phyloP scores from a whole-genome alignment of 1,139 yeast genomes.

The Kodamaea plutei region DNA sequence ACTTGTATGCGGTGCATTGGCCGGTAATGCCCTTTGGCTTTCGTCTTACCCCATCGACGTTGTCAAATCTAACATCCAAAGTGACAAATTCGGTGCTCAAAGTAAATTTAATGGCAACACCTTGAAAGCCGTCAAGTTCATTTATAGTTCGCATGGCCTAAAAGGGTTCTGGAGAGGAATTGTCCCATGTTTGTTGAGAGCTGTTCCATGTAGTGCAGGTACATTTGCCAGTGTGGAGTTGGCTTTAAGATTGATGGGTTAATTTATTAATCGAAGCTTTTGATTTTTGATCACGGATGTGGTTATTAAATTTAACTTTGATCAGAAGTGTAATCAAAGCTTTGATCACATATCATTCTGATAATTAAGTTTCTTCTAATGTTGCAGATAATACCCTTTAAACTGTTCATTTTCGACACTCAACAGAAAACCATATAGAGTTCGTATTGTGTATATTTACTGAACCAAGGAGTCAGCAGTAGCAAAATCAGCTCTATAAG shows the following conservation, averaged over 20 bases:
- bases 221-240: conserved; percentile 76
- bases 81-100: conserved; percentile 51
- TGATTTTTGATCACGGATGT: too few species aligned
- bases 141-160: conserved; percentile 44
- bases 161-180: conserved; percentile 71
- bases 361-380: too few species aligned
- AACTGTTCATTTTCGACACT: too few species aligned
- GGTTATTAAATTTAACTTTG: too few species aligned
- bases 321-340: too few species aligned
- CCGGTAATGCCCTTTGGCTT: conserved; percentile 73
- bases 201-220: conserved; percentile 72
- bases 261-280: too few species aligned
- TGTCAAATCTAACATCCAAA: conserved; percentile 64
- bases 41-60: conserved; percentile 71
- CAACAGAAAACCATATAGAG: too few species aligned
- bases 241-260: conserved; percentile 56
- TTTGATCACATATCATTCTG: too few species aligned
- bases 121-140: conserved; percentile 42
- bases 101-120: conserved; percentile 46
- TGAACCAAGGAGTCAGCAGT: too few species aligned
- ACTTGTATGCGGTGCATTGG: conserved; percentile 60
- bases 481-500: too few species aligned
- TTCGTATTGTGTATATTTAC: too few species aligned
- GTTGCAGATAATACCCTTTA: too few species aligned
- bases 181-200: conserved; percentile 64